Conservation (phyloP, 805 yeast species). For the Peterozyma xylosa region DNA sequence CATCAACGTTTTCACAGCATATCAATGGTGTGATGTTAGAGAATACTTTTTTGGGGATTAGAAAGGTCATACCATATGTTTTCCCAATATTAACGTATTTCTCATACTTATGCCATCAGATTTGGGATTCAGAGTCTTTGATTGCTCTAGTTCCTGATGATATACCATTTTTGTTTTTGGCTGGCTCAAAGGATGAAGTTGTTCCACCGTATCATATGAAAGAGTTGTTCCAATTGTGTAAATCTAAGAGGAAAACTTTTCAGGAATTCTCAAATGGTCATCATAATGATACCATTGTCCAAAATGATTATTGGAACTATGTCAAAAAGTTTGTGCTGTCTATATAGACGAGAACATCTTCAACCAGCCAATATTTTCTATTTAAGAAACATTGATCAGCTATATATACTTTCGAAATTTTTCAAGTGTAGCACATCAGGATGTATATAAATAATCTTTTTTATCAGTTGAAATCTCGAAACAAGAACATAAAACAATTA, state of each 20-base stretch:
- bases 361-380: too few species aligned
- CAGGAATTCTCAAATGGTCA: conserved; percentile 49
- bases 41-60: conserved; percentile 75
- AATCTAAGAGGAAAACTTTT: conserved; percentile 42
- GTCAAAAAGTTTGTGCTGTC: conserved; percentile 46
- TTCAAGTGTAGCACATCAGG: too few species aligned
- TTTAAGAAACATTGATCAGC: too few species aligned
- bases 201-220: conserved; percentile 87
- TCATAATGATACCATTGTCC: conserved; percentile 80
- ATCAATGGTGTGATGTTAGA: conserved; percentile 70
- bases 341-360: conserved; percentile 5
- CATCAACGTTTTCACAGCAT: conserved; percentile 43
- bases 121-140: conserved; percentile 71
- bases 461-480: too few species aligned
- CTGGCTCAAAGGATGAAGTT: conserved; percentile 77
- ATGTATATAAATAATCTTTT: too few species aligned
- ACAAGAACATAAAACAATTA: too few species aligned
- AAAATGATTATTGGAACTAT: conserved; percentile 71
- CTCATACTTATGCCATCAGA: conserved; percentile 60
- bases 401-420: too few species aligned
- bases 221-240: conserved; percentile 42
- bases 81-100: conserved; percentile 60
- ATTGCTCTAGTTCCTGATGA: conserved; percentile 41
- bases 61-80: conserved; percentile 64
- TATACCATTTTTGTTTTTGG: conserved; percentile 63